These are phyloP conservation scores for Podaxis pistillaris DNA, from an alignment of 768 basidiomycete species.

Conservation along the genomic window DNA sequence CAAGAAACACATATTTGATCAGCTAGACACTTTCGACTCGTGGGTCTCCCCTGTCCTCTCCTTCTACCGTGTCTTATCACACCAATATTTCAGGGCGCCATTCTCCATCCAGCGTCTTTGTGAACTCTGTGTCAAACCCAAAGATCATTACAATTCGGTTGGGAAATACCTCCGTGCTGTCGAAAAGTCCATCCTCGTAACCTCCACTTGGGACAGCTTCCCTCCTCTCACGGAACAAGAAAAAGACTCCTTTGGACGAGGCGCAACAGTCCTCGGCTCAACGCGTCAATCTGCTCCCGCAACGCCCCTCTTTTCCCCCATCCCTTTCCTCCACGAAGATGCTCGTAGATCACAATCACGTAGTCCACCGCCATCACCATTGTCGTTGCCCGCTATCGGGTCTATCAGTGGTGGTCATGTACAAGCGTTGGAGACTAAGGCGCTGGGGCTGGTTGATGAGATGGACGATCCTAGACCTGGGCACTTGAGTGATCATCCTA, in stretches of 20 bases:
- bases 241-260: slow-evolving; percentile 34
- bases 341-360: slow-evolving; percentile 76
- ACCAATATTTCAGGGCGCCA: slow-evolving; percentile 46
- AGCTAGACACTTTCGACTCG: slow-evolving; percentile 77
- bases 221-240: slow-evolving; percentile 46
- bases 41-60: slow-evolving; percentile 31
- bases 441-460: slow-evolving; percentile 79
- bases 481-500: slow-evolving; percentile 81
- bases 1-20: slow-evolving; percentile 54
- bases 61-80: slow-evolving; percentile 6
- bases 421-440: slow-evolving; percentile 45
- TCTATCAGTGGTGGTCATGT: slow-evolving; percentile 25
- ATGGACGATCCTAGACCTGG: slow-evolving; percentile 83
- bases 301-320: slow-evolving; percentile 85
- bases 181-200: slow-evolving; percentile 80
- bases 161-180: slow-evolving; percentile 90
- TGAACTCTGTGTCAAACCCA: slow-evolving; percentile 73
- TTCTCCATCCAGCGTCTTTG: slow-evolving; percentile 91
- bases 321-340: slow-evolving; percentile 83
- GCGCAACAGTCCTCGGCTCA: slow-evolving; percentile 42
- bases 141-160: slow-evolving; percentile 67
- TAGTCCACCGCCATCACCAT: slow-evolving; percentile 77
- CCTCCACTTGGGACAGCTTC: slow-evolving; percentile 75
- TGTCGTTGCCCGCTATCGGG: slow-evolving; percentile 42
- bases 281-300: slow-evolving; percentile 57